These are phyloP conservation scores for Verticillium isaacii DNA, from an alignment of 2,329 filamentous ascomycete species.

Conservation along the genomic window DNA sequence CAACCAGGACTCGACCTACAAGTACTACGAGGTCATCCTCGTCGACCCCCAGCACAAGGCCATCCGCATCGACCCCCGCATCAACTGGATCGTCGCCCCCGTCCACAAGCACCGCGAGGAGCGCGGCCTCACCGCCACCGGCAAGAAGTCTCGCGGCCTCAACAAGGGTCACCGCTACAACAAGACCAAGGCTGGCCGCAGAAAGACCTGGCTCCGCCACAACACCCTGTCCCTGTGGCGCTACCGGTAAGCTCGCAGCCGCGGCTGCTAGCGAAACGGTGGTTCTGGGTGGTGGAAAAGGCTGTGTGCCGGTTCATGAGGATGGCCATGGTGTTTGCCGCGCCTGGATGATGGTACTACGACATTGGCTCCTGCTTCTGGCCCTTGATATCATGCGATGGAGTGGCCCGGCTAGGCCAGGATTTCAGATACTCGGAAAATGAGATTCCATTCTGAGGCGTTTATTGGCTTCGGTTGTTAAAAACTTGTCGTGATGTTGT, in stretches of 20 bases:
- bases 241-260: conserved; percentile 66
- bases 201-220: conserved; percentile 99
- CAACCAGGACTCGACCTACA: conserved; percentile 99
- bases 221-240: conserved; percentile 99
- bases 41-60: conserved; percentile 99
- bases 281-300: neutral
- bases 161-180: conserved; percentile 99
- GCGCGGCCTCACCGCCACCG: conserved; percentile 94
- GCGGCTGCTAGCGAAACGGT: conserved; percentile 3
- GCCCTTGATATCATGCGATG: conserved; percentile 13
- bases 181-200: conserved; percentile 94
- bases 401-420: conserved; percentile 9
- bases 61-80: conserved; percentile 96
- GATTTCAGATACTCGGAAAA: conserved; percentile 4
- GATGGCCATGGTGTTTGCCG: neutral
- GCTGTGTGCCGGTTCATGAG: neutral
- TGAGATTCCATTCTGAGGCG: conserved; percentile 3
- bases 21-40: conserved; percentile 99
- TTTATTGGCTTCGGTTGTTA: neutral
- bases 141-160: conserved; percentile 99
- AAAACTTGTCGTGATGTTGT: neutral
- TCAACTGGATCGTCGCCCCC: conserved; percentile 99
- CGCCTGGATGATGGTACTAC: conserved; percentile 3
- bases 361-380: conserved; percentile 6
- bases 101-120: conserved; percentile 99